Base-by-base conservation (phyloP, 768 basidiomycete species). In the Pholiota conissans region DNA sequence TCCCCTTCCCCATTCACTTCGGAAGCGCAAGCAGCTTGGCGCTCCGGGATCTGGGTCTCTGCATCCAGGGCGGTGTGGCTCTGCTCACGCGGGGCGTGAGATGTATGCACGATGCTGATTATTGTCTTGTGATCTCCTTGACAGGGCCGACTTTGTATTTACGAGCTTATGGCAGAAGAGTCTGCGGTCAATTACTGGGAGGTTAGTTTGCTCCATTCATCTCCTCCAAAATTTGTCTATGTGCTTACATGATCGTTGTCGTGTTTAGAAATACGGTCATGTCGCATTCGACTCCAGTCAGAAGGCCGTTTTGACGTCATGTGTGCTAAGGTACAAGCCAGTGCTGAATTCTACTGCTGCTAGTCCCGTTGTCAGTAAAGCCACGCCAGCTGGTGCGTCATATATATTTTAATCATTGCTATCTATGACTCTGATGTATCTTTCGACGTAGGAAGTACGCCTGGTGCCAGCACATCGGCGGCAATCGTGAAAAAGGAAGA, bases 131-230 rank as follows among this genome's bases (percentile, higher is more conserved):
- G 42, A 24, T 24, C 55, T 56, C 26, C 39, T 32, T 32, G n/a
- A 32, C 42, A 93, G 80, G 96, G 96, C 3, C 89, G 93, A 34
- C 73, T 97, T 22, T 96, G 95, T 67, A 97, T 99, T 56, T 98
- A 97, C 73, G 96, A 98, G 71, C 83, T 98, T 48, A 97, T 99
- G 95, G 90, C 95, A 0, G 96, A 99, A 71, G 95, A 96, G 69
- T 90, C 88, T 1, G 94, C 95, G 2, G 95, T 97, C 39, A 94
- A 95, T 69, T 98, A 97, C 67, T 98, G 94, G 93, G 95, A 98
- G 86, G 93, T 90, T 39, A 22, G 65, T 57, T 32, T 24, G 18
- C 26, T 60, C 16, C 14, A 28, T 30, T 40, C 26, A 13, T 53
- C 29, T 34, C 20, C 37, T 16, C 39, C 20, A 47, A 7, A 39